phyloP scores from a whole-genome alignment of 148 eudicot genomes.

The Nyssa sinensis region DNA sequence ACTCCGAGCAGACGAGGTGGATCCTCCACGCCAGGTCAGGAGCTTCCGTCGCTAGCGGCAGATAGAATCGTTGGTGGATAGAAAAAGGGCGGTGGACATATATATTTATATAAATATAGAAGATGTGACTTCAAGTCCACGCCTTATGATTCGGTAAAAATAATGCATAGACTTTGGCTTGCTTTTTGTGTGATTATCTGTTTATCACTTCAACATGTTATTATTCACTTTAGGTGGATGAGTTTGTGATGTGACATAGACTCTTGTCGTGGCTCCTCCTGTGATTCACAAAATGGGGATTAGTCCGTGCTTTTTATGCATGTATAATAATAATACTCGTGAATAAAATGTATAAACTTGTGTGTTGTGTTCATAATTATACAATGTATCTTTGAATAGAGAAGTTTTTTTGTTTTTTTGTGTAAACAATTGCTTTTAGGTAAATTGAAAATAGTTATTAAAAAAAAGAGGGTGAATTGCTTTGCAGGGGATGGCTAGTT shows the following conservation, averaged over 20 bases:
- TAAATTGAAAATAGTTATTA: no score
- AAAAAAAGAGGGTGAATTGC: no score
- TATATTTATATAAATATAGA: neutral
- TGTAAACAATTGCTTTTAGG: no score
- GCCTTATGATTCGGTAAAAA: neutral
- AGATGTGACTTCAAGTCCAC: neutral
- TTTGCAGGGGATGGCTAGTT: no score
- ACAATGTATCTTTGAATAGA: no score
- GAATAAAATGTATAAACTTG: no score
- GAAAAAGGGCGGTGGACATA: neutral
- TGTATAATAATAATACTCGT: no score
- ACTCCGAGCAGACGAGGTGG: constrained; percentile 65
- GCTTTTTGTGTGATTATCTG: neutral
- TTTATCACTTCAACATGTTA: neutral
- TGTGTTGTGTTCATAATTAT: no score
- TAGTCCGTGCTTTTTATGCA: neutral
- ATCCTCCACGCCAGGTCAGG: constrained; percentile 58
- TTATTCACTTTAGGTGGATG: neutral
- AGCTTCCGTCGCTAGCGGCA: constrained; percentile 82
- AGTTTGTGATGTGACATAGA: neutral
- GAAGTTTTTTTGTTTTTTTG: no score
- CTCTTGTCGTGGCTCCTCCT: neutral
- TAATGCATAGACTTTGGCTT: neutral
- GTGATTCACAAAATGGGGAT: neutral
- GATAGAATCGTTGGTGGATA: neutral